phyloP scores from a whole-genome alignment of 768 basidiomycete species.

The Leccinum uliginosum region DNA sequence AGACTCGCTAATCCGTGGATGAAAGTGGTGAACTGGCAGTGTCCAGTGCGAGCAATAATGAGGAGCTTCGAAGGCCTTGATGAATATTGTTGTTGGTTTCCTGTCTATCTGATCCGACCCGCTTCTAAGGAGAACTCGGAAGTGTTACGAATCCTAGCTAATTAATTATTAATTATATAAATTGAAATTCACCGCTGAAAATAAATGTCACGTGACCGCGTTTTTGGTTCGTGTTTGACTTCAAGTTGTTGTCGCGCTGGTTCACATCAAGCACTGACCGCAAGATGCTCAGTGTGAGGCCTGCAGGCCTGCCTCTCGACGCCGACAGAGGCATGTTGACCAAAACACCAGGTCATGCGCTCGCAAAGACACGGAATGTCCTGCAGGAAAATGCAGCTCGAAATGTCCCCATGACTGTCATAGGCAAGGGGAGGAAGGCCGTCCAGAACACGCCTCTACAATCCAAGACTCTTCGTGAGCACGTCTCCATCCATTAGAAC shows the following conservation, averaged over 20 bases:
- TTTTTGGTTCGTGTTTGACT: constrained; percentile 17
- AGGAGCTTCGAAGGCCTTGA: no score
- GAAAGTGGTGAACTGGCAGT: no score
- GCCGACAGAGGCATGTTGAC: constrained; percentile 21
- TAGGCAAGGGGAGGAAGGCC: constrained; percentile 42
- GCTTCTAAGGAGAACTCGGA: no score
- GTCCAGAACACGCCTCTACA: constrained; percentile 35
- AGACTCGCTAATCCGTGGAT: no score
- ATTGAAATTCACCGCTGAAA: neutral
- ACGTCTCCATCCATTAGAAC: no score
- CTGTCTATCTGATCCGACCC: no score
- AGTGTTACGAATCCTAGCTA: no score
- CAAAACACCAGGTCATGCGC: constrained; percentile 55
- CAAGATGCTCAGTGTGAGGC: constrained; percentile 29
- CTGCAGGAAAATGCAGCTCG: constrained; percentile 49
- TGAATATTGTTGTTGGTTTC: no score
- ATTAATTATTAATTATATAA: no score
- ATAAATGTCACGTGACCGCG: constrained; percentile 26
- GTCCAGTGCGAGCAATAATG: no score
- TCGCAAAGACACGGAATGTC: constrained; percentile 34
- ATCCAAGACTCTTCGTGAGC: constrained; percentile 28
- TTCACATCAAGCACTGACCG: constrained; percentile 1
- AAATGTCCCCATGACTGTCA: constrained; percentile 38
- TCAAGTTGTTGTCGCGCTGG: neutral
- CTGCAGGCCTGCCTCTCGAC: constrained; percentile 25